phyloP scores from a whole-genome alignment of 176 grass and related monocot species.

The Musa beccarii region DNA sequence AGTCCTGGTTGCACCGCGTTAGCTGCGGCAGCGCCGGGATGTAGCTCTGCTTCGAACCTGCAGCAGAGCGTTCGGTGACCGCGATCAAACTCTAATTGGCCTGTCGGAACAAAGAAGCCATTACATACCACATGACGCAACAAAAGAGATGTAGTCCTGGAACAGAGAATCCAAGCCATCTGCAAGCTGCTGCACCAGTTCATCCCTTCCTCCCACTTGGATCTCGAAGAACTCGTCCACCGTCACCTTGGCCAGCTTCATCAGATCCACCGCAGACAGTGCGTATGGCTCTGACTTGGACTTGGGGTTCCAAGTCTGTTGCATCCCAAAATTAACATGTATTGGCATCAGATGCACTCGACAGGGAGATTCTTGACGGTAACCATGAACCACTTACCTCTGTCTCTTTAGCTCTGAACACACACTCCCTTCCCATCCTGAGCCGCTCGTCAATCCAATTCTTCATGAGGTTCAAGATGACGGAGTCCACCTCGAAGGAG shows the following conservation, averaged over 20 bases:
- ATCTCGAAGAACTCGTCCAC: conserved; percentile 82
- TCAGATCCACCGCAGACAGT: conserved; percentile 56
- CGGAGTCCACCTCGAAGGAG: conserved; percentile 67
- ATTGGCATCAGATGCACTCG: neutral
- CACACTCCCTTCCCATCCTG: conserved; percentile 52
- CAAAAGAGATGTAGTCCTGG: conserved; percentile 61
- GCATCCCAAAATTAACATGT: neutral
- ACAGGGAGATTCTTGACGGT: too few species aligned
- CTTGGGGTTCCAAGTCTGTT: conserved; percentile 73
- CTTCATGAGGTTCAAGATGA: conserved; percentile 71
- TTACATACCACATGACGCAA: conserved; percentile 63
- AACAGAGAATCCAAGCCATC: conserved; percentile 55
- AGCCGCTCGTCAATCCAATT: conserved; percentile 78
- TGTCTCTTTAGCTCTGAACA: conserved; percentile 66
- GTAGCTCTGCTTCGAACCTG: conserved; percentile 66
- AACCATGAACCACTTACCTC: conserved; percentile 33
- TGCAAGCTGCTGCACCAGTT: conserved; percentile 59
- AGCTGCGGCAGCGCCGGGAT: conserved; percentile 52
- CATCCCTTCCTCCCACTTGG: conserved; percentile 48
- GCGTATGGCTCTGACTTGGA: conserved; percentile 69
- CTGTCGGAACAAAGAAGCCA: neutral
- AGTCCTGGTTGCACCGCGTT: conserved; percentile 87
- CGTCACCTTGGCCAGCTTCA: conserved; percentile 50
- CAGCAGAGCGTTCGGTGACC: neutral
- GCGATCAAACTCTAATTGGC: neutral